Conservation (phyloP, 805 yeast species). For the Candida glaebosa region DNA sequence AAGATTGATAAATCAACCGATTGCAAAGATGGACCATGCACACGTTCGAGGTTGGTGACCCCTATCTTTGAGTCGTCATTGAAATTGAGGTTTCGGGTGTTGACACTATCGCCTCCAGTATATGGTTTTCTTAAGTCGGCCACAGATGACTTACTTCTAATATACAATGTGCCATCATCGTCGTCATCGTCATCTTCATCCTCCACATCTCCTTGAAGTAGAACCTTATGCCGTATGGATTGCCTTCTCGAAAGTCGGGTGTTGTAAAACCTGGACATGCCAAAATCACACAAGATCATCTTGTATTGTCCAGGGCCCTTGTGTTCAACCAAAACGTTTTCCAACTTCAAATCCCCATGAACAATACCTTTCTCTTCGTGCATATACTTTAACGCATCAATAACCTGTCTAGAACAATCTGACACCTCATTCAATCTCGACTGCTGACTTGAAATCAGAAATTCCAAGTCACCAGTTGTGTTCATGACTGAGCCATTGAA, state of each 20-base stretch:
- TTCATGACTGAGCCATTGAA: slow-evolving; percentile 24
- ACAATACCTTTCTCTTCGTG: slow-evolving; percentile 53
- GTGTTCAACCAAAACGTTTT: slow-evolving; percentile 64
- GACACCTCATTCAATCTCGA: slow-evolving; percentile 33
- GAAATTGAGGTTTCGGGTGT: slow-evolving; percentile 16
- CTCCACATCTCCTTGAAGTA: background rate
- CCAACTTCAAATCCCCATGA: slow-evolving; percentile 83
- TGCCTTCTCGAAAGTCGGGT: slow-evolving; percentile 23
- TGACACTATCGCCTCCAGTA: slow-evolving; percentile 27
- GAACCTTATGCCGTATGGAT: slow-evolving; percentile 8
- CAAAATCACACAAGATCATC: slow-evolving; percentile 81
- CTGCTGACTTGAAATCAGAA: slow-evolving; percentile 21
- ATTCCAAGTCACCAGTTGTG: slow-evolving; percentile 26
- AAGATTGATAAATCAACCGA: slow-evolving; percentile 19
- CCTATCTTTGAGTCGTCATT: slow-evolving; percentile 34
- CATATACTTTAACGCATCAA: slow-evolving; percentile 59
- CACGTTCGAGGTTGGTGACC: slow-evolving; percentile 19
- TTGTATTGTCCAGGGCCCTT: slow-evolving; percentile 22
- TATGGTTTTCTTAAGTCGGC: slow-evolving; percentile 33
- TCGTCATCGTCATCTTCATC: slow-evolving; percentile 6
- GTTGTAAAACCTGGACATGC: slow-evolving; percentile 56
- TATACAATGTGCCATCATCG: slow-evolving; percentile 17
- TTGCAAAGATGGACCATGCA: slow-evolving; percentile 33
- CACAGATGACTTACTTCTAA: slow-evolving; percentile 33
- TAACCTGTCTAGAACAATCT: slow-evolving; percentile 48